phyloP scores from a whole-genome alignment of 139 green algal genomes.

The Auxenochlorella pyrenoidosa region DNA sequence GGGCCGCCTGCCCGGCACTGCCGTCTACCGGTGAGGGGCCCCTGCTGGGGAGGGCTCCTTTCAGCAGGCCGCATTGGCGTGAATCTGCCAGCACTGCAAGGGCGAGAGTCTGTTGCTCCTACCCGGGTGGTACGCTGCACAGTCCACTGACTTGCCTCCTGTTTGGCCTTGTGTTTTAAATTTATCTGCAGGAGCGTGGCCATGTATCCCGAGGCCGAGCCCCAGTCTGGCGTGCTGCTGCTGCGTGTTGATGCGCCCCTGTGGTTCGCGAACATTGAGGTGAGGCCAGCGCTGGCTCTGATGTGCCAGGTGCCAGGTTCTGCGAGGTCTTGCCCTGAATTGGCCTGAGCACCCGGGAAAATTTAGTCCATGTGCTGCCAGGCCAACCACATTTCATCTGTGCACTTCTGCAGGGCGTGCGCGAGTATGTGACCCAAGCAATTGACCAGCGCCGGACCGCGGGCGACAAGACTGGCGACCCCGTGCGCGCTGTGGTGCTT shows the following conservation, averaged over 20 bases:
- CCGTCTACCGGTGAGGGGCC: constrained; percentile 33
- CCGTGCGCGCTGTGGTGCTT: constrained; percentile 65
- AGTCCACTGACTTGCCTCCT: not conserved
- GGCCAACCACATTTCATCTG: too few species aligned
- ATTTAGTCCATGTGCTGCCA: too few species aligned
- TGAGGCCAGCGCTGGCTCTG: too few species aligned
- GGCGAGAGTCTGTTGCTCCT: not conserved
- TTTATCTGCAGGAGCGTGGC: constrained; percentile 1
- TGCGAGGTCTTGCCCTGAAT: too few species aligned
- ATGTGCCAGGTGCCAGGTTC: too few species aligned
- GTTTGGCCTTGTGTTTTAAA: not conserved
- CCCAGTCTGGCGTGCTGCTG: constrained; percentile 63
- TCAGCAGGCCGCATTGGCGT: not conserved
- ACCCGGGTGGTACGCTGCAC: not conserved
- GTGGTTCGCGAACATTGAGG: constrained; percentile 74
- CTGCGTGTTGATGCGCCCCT: constrained; percentile 77
- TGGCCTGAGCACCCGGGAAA: too few species aligned
- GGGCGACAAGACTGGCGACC: constrained; percentile 65
- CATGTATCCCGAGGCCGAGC: constrained; percentile 43
- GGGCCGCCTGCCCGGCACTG: constrained; percentile 73
- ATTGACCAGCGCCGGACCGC: not conserved
- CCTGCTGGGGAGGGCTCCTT: not conserved
- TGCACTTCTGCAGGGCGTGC: not conserved
- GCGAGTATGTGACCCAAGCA: constrained; percentile 8
- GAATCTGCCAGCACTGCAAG: too few species aligned